Base-by-base conservation (phyloP, 2,329 filamentous ascomycete genomes). In the Pseudovirgaria hyperparasitica region DNA sequence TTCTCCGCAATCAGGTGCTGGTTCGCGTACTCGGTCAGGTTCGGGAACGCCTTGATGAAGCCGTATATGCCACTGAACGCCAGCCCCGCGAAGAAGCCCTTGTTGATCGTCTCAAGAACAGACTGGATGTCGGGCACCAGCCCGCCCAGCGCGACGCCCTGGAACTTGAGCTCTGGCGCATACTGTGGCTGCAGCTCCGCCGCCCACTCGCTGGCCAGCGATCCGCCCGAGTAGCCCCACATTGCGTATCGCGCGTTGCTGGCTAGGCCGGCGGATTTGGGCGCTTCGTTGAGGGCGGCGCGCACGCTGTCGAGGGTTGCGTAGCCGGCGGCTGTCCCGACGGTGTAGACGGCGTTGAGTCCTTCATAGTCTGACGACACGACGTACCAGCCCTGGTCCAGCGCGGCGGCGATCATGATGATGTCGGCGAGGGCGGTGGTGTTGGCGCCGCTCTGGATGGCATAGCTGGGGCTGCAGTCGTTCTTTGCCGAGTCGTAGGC, bases 91-190 rank as follows among this genome's bases (percentile, higher is more conserved):
- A 40, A 42, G 4, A 35, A 33, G 5, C 31, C 34, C 2, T 31
- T 35, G 23, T 41, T 45, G 27, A 50, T 41, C 5, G 38, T 37
- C 3, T 34, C 23, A 9, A 42, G 20, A 2, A 40, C 36, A 11
- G 38, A 37, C 6, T 29, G 42, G 10, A 48, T 23, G 22, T 54
- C 50, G 3, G 48, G 39, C 3, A 42, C 42, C 4, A 46, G 26
- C 9, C 48, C 50, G 14, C 50, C 50, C 3, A 47, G 25, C 2
- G 48, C 48, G 4, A 41, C 34, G 12, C 48, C 50, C 4, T 33
- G 33, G 24, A 50, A 42, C 4, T 34, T 21, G 17, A 50, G 30
- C 19, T 48, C 46, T 3, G 43, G 37, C 4, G 46, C 46, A 22
- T 50, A 50, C 6, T 27, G 24, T 3, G 35, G 22, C 19, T 42